Evolutionary conservation across 805 yeast species (phyloP), one percentile per base, ranked within the genome.

Genomic region (Hemisphaericaspora nanyangensis): DNA sequence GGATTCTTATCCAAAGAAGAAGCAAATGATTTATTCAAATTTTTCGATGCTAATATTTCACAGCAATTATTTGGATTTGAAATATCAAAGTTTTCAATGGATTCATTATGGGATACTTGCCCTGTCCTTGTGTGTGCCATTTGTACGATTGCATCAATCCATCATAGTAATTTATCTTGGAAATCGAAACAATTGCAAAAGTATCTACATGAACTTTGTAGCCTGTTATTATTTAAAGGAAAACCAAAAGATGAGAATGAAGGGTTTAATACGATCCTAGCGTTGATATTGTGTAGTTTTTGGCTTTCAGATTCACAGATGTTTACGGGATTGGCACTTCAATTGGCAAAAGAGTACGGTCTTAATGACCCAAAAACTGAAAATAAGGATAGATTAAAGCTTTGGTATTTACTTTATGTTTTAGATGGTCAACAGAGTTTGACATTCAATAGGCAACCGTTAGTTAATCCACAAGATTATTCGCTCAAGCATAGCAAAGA

Each of bases 341-440:
- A 82, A 49, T 55, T 81, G 19, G 85, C 86, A 0, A 73, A 74
- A 40, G 77, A 71, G 37, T 63, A 75, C 44, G 72, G 75, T 4
- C 50, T 78, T 24, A 74, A 70, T 50, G 49, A 54, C 17, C 63
- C 66, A 10, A 39, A 35, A 24, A 24, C 44, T 7, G 20, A 40
- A 29, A 60, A 56, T n/a, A 64, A 63, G 42, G 76, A 77, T 33
- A 62, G 76, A 36, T 56, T 80, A 34, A 79, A 78, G 48, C 58
- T 82, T 31, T 82, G 88, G 88, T 82, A 80, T 51, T 60, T 82
- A 42, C 58, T 82, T 16, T 82, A 77, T 54, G 74, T 80, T 7
- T 58, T 80, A 27, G 88, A 82, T 56, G 85, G 86, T 0, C 85
- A 82, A 46, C 86, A 81, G 47, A 76, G 84, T 46, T 58, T 81